Base-by-base conservation (phyloP, 1,139 yeast genomes). In the Blastobotrys petasosporus region DNA sequence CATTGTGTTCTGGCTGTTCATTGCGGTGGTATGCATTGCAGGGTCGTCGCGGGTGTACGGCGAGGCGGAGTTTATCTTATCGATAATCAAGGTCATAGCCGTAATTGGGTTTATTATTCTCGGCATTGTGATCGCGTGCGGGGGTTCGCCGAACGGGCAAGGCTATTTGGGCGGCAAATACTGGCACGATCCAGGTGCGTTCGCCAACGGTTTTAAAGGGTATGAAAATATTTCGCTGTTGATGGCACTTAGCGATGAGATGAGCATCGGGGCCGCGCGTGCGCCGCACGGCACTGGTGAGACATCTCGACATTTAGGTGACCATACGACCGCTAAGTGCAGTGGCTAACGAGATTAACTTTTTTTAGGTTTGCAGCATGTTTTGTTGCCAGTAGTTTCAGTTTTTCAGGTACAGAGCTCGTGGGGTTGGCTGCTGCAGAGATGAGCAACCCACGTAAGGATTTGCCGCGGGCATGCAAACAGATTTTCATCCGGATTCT, bases 401-500 rank as follows among this genome's bases (percentile, higher is more conserved):
- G 95, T 2, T 84, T 84, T 58, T 88, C 88, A 46, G 92, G 92
- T 56, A 77, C 83, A 48, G 94, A 85, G 67, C 74, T 82, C 57
- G 82, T 82, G 50, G 90, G 92, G 50, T 72, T 86, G 50, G 87
- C 92, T 28, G 88, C 94, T 37, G 86, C 90, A 12, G 94, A 85
- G 66, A 80, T 94, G 41, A 71, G 71, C 37, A 79, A 84, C 63
- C 95, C 95, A 45, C 71, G 80, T 63, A 71, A 71, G 58, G 67
- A 81, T 11, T 70, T 82, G 47, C 85, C 88, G 46, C 68, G 71
- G 49, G 86, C 86, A 37, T 76, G 77, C 54, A 82, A 80, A 62
- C 85, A 79, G 56, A 85, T 82, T 29, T 76, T 80, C 64, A 80
- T 85, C 81, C 75, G 90, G 67, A 76, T 83, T 51, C 60, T 80